Base-by-base conservation (phyloP, 2,329 filamentous ascomycete genomes). In the Mollisia scopiformis region DNA sequence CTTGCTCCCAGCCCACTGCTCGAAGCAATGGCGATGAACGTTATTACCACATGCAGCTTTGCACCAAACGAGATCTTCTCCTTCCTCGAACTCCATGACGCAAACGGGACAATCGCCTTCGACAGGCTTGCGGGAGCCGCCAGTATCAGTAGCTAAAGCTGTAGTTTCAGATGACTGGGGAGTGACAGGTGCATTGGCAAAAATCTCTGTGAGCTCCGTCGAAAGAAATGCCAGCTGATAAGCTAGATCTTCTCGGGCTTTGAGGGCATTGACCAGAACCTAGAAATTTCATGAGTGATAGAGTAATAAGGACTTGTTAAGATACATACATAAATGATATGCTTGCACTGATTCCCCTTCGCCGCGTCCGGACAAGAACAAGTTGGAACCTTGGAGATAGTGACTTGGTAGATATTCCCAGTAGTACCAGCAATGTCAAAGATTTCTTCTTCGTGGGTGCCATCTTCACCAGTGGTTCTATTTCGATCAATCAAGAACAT, bases 21-120 rank as follows among this genome's bases (percentile, higher is more conserved):
- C 75, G 70, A 86, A 83, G 64, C 84, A 86, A 43, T 77, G 68
- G 31, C 75, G 74, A 66, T 86, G 84, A 2, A 85, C 79, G 64
- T 86, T 86, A 67, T 88, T 87, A 19, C 85, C 86, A 66, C 86
- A 89, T 2, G 81, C 77, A 0, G 80, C 80, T 68, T 82, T 82
- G 73, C 86, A 88, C 79, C 84, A 88, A 10, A 84, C 73, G 6
- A 81, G 78, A 4, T 80, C 76, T 58, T 82, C 67, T 16, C 55
- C 60, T 7, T 76, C 76, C 27, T 81, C 76, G 55, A 86, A 80
- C 54, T 84, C 81, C 74, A 80, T 82, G 69, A 83, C 85, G 72
- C 86, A 88, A 63, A 88, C 84, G 0, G 85, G 84, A 67, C 86
- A 89, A 62, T 88, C 84, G 23, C 84, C 86, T 55, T 87, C 83